Base-by-base conservation (phyloP, 805 yeast species). In the Candida parachauliodes region DNA sequence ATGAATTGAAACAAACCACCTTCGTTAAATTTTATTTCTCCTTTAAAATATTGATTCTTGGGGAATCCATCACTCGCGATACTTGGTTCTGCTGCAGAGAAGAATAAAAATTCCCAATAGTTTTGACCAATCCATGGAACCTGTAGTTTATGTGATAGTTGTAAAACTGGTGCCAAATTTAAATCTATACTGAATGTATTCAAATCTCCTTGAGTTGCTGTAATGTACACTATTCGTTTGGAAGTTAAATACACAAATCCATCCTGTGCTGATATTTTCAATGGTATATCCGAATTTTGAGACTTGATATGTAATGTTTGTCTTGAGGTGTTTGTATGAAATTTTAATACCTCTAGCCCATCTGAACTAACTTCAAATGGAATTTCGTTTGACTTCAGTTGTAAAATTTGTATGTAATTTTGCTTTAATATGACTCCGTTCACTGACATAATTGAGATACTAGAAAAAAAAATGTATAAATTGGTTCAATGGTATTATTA, bases 91-190 rank as follows among this genome's bases (percentile, higher is more conserved):
- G 54, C 39, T 3, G 59, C 50, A 30, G 64, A 59, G 30, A 52
- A 61, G 50, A 74, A 72, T 19, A 61, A 33, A 26, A 71, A 61
- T 43, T 60, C 60, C 69, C 74, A 72, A 47, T 64, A 69, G 43
- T 73, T 75, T 15, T 76, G 62, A 0, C 81, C 81, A 47, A 75
- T 68, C 78, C 77, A 74, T 1, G 79, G 77, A 18, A 72, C 59
- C 38, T 66, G 62, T 33, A 74, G 47, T 37, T 60, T 57, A 46
- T 68, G 69, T 0, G 67, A 51, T 30, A 69, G 62, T 28, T 58
- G 66, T 15, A 65, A 41, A 3, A 39, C 43, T 3, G 59, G 52
- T 1, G 60, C 54, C 19, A 45, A 36, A 4, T 44, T 40, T 28
- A 65, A 47, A 4, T 64, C 61, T 5, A 75, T 43, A 40, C 60